These are phyloP conservation scores for Lasiosphaeriaceae sp. DNA, from an alignment of 495 filamentous ascomycete genomes.

Conservation along the genomic window DNA sequence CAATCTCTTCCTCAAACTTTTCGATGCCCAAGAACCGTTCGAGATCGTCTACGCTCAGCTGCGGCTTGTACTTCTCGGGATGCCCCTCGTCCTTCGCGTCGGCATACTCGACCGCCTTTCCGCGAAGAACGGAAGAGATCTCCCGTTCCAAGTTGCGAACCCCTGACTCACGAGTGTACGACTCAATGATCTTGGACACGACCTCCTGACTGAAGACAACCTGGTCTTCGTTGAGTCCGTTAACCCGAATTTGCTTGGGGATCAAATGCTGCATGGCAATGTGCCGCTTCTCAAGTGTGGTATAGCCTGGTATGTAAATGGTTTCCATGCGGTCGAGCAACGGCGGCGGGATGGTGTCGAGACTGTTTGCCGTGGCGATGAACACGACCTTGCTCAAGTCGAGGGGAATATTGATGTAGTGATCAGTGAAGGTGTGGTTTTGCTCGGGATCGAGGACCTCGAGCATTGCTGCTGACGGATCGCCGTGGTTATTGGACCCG, in stretches of 20 bases:
- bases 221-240: slow-evolving; percentile 73
- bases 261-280: slow-evolving; percentile 92
- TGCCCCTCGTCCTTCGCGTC: slow-evolving; percentile 79
- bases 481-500: slow-evolving; percentile 86
- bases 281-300: slow-evolving; percentile 94
- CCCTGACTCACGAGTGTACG: slow-evolving; percentile 96
- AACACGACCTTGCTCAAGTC: slow-evolving; percentile 96
- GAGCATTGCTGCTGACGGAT: slow-evolving; percentile 97
- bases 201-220: slow-evolving; percentile 76
- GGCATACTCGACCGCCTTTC: slow-evolving; percentile 92
- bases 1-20: slow-evolving; percentile 92
- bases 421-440: slow-evolving; percentile 90
- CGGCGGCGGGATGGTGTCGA: slow-evolving; percentile 92
- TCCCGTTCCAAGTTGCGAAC: slow-evolving; percentile 96
- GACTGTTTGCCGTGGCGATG: slow-evolving; percentile 95
- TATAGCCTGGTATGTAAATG: slow-evolving; percentile 89
- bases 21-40: slow-evolving; percentile 92
- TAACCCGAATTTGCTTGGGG: slow-evolving; percentile 79
- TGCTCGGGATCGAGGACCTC: slow-evolving; percentile 98
- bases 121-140: slow-evolving; percentile 87
- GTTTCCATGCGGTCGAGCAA: slow-evolving; percentile 98
- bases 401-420: slow-evolving; percentile 95
- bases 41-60: slow-evolving; percentile 71
- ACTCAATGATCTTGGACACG: slow-evolving; percentile 88
- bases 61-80: slow-evolving; percentile 66